Evolutionary conservation across 495 filamentous ascomycete genomes (phyloP), one percentile per base, ranked within the genome.

Genomic region (Podospora australis): DNA sequence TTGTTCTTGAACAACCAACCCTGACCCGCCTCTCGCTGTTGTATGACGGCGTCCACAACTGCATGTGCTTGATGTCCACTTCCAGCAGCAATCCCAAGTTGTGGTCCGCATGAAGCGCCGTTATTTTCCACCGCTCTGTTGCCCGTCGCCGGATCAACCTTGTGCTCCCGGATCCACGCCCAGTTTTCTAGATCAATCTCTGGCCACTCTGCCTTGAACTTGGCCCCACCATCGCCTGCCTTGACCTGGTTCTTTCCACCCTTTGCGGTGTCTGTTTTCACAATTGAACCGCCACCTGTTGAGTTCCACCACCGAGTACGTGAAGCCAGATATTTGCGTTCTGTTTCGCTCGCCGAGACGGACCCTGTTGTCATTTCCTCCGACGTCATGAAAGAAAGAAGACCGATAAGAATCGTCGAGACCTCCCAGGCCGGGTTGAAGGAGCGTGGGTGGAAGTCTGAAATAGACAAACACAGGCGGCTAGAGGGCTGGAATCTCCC

Each of bases 361-460:
- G 82, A 88, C 3, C 92, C 92, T 1, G 94, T 97, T 1, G 92
- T 98, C 90, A 97, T 96, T 70, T 98, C 92, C 59, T 98, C 91
- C 50, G 85, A 88, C 3, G 91, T 97, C 92, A 98, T 98, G 66
- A 98, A 98, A 32, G 84, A 90, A 47, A 96, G 74, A 14, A 98
- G 74, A 30, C 92, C 92, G 50, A 95, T 95, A 16, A 98, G 73
- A 56, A 98, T 98, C 3, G 92, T 98, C 35, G 83, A 88, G 9
- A 97, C 92, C 56, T 95, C 89, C 92, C 92, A 98, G n/a, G 92
- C 90, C 8, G 92, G 92, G 62, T 98, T 98, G 77, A 98, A 98
- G 30, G 86, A 90, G 57, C 90, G 90, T 0, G 92, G 92, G 64
- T 98, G 92, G 69, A 97, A 98, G 64, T 98, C 92, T 52, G 81